Base-by-base conservation (phyloP, 768 basidiomycete genomes). In the Cyathus striatus region DNA sequence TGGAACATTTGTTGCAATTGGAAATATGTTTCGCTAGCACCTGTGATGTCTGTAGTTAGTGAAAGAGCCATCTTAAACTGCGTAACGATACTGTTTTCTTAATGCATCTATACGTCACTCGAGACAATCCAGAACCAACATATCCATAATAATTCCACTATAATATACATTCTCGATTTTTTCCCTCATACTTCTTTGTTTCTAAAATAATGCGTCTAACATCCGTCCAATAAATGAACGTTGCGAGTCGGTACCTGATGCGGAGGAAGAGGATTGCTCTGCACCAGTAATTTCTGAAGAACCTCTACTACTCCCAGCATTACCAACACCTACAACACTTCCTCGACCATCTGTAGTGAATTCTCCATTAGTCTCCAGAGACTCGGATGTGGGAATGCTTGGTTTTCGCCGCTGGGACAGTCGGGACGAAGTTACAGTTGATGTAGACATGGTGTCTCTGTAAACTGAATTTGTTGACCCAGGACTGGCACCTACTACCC, bases 401-500 rank as follows among this genome's bases (percentile, higher is more conserved):
- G 30, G 30, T n/a, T n/a, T n/a, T n/a, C n/a, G n/a, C n/a, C n/a
- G n/a, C n/a, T n/a, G n/a, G 12, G 16, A 16, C 30, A 4, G 30
- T 32, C 12, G 30, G 12, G 30, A 12, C 12, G 12, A 12, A 12
- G 4, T 12, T 32, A 52, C 50, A 41, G 43, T 35, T 25, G 26
- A 14, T 44, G 46, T 33, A 27, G 37, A 18, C 16, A 23, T 24
- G 23, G 26, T 23, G 48, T 37, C 7, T 40, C 36, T 33, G 48
- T 25, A 30, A n/a, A 30, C 5, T 51, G 34, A 24, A 18, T 40
- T 18, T 42, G 21, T 38, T 52, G 52, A 14, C 39, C 14, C 47
- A 25, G 53, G 23, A 43, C 58, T 55, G 7, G 64, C 72, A 58
- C 70, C 69, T 14, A 82, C 74, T 17, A 81, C 80, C 43, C 80